Evolutionary conservation across 495 filamentous ascomycete species (phyloP), one percentile per base, ranked within the genome.

Genomic region (Lasiosphaeriaceae sp.): DNA sequence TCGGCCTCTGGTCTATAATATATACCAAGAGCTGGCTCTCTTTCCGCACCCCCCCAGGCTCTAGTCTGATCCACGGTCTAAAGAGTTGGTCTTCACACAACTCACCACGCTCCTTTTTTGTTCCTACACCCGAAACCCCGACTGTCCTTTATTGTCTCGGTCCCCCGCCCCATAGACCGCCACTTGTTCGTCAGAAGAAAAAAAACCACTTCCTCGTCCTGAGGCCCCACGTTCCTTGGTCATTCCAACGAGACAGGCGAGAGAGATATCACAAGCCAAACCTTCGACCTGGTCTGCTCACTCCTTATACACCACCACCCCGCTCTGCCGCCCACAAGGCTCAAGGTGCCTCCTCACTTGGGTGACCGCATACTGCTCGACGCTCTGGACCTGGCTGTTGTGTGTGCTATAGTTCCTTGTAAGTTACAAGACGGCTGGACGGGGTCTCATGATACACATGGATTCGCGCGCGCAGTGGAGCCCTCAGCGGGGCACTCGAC

Each of bases 21-120:
- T 67, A 74, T 67, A 74, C 73, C 74, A 71, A 74, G 72, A 79
- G 73, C 74, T 76, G 75, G 74, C 71, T 76, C 74, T 75, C 70
- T 73, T 75, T 66, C 60, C 66, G 66, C 45, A 52, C 50, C 39
- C 39, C 64, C 69, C 64, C 62, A 54, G 67, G 72, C 65, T 64
- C 63, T 66, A 70, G 71, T 71, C 66, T 73, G 70, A 65, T 69
- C 69, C 56, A 69, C 60, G 57, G 66, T 65, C 74, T 65, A 69
- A 69, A 66, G 67, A 71, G 74, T 68, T 70, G 65, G 63, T 70
- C 65, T 65, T 66, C 55, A 64, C 60, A 62, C 68, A 69, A 68
- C 69, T 73, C 74, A 71, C 53, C 56, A 74, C 76, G 58, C 66
- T 78, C 76, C 67, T 78, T 77, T 63, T 59, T 65, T 17, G 12